Evolutionary conservation across 2,329 filamentous ascomycete species (phyloP).

Genomic region (Parascedosporium putredinis): DNA sequence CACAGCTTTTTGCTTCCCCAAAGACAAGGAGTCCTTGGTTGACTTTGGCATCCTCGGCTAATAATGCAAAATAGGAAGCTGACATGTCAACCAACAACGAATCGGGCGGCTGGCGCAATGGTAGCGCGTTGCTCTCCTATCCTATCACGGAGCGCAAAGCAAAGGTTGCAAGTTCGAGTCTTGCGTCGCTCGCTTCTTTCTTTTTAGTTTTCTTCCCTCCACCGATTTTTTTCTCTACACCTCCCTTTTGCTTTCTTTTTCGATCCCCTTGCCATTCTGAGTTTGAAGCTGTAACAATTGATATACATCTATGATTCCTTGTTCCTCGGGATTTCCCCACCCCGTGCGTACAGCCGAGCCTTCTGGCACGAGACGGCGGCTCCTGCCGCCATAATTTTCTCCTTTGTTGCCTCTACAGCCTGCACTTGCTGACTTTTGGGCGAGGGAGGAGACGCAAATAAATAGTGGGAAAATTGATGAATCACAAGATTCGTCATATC

Average conservation of each 20-base stretch:
- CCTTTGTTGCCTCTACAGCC: no score
- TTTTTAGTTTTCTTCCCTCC: neutral
- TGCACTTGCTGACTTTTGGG: no score
- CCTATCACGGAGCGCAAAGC: neutral
- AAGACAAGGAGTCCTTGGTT: no score
- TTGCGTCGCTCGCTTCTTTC: conserved; percentile 2
- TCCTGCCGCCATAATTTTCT: no score
- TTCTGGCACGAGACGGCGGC: no score
- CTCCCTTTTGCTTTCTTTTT: neutral
- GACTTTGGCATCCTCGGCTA: neutral
- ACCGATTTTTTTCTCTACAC: neutral
- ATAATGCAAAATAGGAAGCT: neutral
- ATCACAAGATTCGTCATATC: no score
- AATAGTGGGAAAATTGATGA: no score
- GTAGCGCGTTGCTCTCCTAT: conserved; percentile 7
- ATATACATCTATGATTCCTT: no score
- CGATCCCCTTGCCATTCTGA: neutral
- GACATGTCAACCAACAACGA: neutral
- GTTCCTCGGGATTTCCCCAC: no score
- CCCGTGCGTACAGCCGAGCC: no score
- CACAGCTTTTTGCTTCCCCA: no score
- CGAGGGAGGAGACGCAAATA: no score
- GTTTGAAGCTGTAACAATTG: neutral
- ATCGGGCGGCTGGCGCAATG: conserved; percentile 4
- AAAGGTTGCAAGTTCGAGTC: conserved; percentile 3